Base-by-base conservation (phyloP, 768 basidiomycete species). In the Lepiota brunneoincarnata region DNA sequence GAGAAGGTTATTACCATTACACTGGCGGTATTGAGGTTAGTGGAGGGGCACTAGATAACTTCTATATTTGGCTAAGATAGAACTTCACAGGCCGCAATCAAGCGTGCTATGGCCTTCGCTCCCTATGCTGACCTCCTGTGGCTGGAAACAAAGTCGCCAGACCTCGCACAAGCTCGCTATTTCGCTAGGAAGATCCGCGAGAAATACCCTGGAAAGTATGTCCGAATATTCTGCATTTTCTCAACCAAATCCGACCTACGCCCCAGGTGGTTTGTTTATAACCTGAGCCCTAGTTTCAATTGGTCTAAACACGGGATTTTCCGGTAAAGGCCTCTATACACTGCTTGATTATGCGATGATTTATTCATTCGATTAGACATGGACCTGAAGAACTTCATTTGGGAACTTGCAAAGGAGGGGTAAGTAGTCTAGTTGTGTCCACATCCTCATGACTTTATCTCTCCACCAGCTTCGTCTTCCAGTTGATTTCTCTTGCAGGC, bases 231-330 rank as follows among this genome's bases (percentile, higher is more conserved):
- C 50, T 44, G 18, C 9, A 26, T 39, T 21, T 26, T 20, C 14
- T 51, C 6, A 14, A 6, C 17, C 31, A n/a, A 23, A 20, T 23
- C 15, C 51, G 26, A 40, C 18, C 59, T 49, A 54, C 54, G 37
- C 36, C 1, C 6, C 58, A 91, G 86, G 63, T 86, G 83, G 84
- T 82, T 97, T 60, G 93, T 96, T 18, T 97, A 95, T 66, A 97
- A 96, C 66, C 72, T 97, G 54, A 93, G 91, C 62, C 94, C 93
- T 4, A 92, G 91, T 64, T 96, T 96, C 75, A 93, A 95, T 67
- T 96, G 93, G 93, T 73, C 82, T n/a, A 79, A 76, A 21, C 84
- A 87, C 61, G 92, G 92, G 12, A n/a, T 95, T 89, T 69, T 79
- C 80, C 40, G 82, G 85, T 84, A 43, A 51, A 31, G 31, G 69